A percentile compares a stretch with the other conserved stretches of the same genome.
These are phyloP conservation scores for Tubosaeta sp. DNA, from an alignment of 768 basidiomycete genomes.

Conservation along the genomic window DNA sequence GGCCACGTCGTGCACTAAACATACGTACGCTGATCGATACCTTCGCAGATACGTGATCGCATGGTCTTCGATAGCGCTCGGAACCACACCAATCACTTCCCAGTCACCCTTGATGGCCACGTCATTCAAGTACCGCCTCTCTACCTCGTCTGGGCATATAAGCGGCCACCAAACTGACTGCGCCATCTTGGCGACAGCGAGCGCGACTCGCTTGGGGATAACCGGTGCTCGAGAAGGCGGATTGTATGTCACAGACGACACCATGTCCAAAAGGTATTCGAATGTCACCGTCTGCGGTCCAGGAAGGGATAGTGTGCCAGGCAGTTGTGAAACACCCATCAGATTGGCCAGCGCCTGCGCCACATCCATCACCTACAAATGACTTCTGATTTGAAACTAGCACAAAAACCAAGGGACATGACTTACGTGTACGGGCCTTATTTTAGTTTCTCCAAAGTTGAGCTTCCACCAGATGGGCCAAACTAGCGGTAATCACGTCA, in stretches of 20 bases:
- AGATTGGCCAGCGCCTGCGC: conserved; percentile 87
- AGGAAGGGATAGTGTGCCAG: conserved; percentile 75
- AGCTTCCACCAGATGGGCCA: conserved; percentile 95
- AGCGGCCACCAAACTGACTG: conserved; percentile 87
- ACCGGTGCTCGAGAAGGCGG: conserved; percentile 68
- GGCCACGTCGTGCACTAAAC: conserved; percentile 2
- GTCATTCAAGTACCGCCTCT: conserved; percentile 84
- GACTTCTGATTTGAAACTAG: conserved; percentile 13
- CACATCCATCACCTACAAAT: conserved; percentile 79
- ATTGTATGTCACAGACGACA: conserved; percentile 75
- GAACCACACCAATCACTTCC: conserved; percentile 75
- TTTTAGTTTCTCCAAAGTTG: conserved; percentile 81
- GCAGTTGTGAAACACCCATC: conserved; percentile 54
- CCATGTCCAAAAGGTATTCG: conserved; percentile 75
- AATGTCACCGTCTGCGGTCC: conserved; percentile 85
- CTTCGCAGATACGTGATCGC: conserved; percentile 88
- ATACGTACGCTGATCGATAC: conserved; percentile 82
- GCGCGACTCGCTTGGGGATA: conserved; percentile 71
- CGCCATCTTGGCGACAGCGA: conserved; percentile 55
- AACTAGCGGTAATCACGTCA: conserved; percentile 34
- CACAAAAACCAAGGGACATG: conserved; percentile 18
- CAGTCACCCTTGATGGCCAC: conserved; percentile 70
- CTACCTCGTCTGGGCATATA: conserved; percentile 86
- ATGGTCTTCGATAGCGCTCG: conserved; percentile 80
- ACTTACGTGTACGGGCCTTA: conserved; percentile 89